phyloP scores from a whole-genome alignment of 2,329 filamentous ascomycete species.

The Fusarium transvaalense region DNA sequence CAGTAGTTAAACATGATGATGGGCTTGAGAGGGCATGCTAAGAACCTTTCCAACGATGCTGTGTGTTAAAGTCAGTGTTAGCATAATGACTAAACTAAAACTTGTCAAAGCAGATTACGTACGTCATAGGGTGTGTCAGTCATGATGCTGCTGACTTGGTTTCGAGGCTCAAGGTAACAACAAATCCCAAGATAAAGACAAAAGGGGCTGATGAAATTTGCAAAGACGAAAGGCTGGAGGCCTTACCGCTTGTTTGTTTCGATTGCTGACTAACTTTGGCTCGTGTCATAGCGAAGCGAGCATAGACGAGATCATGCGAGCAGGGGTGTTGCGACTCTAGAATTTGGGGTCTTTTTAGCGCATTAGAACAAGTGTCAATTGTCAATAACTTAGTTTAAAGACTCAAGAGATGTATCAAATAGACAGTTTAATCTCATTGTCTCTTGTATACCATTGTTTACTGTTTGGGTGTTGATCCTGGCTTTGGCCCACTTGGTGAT shows the following conservation, averaged over 20 bases:
- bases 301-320: constrained; percentile 8
- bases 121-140: constrained; percentile 3
- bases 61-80: neutral
- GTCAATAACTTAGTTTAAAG: neutral
- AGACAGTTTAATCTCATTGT: neutral
- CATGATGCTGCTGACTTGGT: neutral
- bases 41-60: constrained; percentile 4
- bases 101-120: neutral
- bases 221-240: constrained; percentile 4
- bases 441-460: neutral
- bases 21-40: neutral
- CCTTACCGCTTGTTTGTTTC: constrained; percentile 9
- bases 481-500: too few species aligned
- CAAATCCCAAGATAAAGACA: neutral
- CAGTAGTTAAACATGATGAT: neutral
- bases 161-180: neutral
- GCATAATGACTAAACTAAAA: neutral
- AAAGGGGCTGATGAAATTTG: constrained; percentile 1
- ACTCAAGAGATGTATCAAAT: too few species aligned
- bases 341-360: neutral
- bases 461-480: neutral
- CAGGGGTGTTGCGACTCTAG: neutral
- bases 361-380: neutral
- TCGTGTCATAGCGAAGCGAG: constrained; percentile 4
- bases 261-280: constrained; percentile 9